Evolutionary conservation across 73 alveolate species (phyloP), one percentile per base, ranked within the genome.

Genomic region (Blepharisma stoltei): DNA sequence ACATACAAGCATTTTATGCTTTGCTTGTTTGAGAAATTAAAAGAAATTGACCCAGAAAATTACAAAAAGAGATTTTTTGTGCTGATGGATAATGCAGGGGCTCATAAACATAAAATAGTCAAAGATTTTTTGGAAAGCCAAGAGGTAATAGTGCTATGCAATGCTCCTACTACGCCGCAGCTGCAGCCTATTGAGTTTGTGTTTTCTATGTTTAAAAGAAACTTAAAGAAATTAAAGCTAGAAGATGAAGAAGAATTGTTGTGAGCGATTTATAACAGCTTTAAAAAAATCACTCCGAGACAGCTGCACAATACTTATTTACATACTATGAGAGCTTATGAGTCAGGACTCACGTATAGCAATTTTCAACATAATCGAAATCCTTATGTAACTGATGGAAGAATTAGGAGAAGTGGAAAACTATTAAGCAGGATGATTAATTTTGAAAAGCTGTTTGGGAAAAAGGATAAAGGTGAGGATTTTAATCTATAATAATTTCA

Each of bases 21-120:
- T 7, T 8, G 11, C 7, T 8, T 49, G 7, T 7, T 49, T 49
- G 20, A 49, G 55, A 49, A 7, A 8, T 49, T 49, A 11, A 49
- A 49, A 11, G 55, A 49, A 49, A 49, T 49, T 49, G 55, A 49
- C 55, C 55, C 55, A n/a, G n/a, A n/a, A 11, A 49, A 49, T 49
- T 49, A 49, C 11, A 49, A 49, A 49, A 7, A 49, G 55, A 49
- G 55, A 49, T 49, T 49, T 49, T 49, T 49, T 49, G 11, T 49
- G 7, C 11, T 49, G 7, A 49, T 49, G 55, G 55, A 49, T 49
- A 49, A 49, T 49, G 55, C 55, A 8, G 11, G 20, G 11, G 55
- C 55, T 49, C 55, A 49, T 49, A 49, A 49, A 11, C 7, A 49
- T 8, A 49, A 49, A 49, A 8, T 49, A 11, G 20, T 49, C 11